Percentiles rank a stretch among this genome's conserved stretches.
phyloP scores from a whole-genome alignment of 495 filamentous ascomycete species.

The Penicillium atrosanguineum region DNA sequence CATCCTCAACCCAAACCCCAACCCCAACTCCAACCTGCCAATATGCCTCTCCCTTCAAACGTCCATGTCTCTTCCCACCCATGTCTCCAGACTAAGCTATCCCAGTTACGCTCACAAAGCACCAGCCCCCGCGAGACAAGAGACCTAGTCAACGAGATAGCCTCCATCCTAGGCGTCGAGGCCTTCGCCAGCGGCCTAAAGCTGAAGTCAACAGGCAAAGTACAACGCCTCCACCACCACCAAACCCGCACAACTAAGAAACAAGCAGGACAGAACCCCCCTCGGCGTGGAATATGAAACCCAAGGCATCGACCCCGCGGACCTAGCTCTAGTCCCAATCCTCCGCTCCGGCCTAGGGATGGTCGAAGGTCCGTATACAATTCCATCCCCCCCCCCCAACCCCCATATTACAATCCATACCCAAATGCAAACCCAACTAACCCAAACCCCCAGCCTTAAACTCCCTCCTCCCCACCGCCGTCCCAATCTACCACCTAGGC shows the following conservation, averaged over 20 bases:
- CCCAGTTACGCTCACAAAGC: constrained; percentile 72
- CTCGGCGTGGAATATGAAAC: constrained; percentile 70
- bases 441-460: constrained; percentile 58
- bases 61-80: constrained; percentile 85
- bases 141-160: constrained; percentile 77
- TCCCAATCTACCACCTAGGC: constrained; percentile 89
- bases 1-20: constrained; percentile 6
- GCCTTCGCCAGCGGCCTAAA: constrained; percentile 69
- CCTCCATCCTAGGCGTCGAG: constrained; percentile 77
- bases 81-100: constrained; percentile 83
- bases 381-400: not conserved
- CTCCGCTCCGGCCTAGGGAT: constrained; percentile 86
- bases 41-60: constrained; percentile 34
- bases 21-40: constrained; percentile 8
- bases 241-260: not conserved
- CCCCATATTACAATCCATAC: not conserved
- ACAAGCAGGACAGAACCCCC: constrained; percentile 63
- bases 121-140: constrained; percentile 76
- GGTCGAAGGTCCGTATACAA: constrained; percentile 61
- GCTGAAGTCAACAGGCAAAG: constrained; percentile 37
- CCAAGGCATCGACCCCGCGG: constrained; percentile 54
- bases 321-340: constrained; percentile 85
- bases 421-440: constrained; percentile 7
- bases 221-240: not conserved
- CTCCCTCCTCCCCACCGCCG: constrained; percentile 74